Evolutionary conservation across 768 basidiomycete species (phyloP), one percentile per base, ranked within the genome.

Genomic region (Auriculariales sp.): DNA sequence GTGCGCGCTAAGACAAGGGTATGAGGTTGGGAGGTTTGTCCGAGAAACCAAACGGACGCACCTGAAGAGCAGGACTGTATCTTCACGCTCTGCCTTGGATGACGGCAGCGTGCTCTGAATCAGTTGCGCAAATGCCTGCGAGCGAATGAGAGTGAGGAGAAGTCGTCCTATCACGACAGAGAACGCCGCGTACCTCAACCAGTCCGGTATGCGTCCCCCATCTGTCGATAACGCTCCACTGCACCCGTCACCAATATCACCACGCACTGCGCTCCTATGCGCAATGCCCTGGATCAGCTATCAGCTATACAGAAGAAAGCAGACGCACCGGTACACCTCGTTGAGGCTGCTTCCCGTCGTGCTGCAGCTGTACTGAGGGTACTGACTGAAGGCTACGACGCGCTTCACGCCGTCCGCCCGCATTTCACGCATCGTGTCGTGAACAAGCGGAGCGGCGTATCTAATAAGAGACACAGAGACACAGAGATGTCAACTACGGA

Each of bases 291-390:
- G 46, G 29, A 25, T 24, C 42, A 32, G 36, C 53, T 45, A 53
- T 52, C 10, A 51, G 48, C 48, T 55, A 60, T 25, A 57, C 52
- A n/a, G 39, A n/a, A 24, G 46, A 9, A 63, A 53, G 49, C n/a
- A n/a, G n/a, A n/a, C n/a, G n/a, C 55, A 54, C 50, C 83, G 69
- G 58, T 77, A 93, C 25, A 99, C 67, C 63, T 99, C 95, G 59
- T 98, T 99, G 60, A 99, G 61, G 62, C 89, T 93, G 67, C 92
- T 95, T 47, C 95, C 95, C 0, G 95, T 98, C 10, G 95, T 99
- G 54, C 89, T 93, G 65, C 95, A 99, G 59, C 84, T 88, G 65
- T 99, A 99, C 64, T 99, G 95, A 1, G 95, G 95, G 63, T 99
- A 99, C 65, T 99, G 95, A 3, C 89, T 89, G 68, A 99, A 99